phyloP scores from a whole-genome alignment of 768 basidiomycete genomes.

The Hericium alpestre region DNA sequence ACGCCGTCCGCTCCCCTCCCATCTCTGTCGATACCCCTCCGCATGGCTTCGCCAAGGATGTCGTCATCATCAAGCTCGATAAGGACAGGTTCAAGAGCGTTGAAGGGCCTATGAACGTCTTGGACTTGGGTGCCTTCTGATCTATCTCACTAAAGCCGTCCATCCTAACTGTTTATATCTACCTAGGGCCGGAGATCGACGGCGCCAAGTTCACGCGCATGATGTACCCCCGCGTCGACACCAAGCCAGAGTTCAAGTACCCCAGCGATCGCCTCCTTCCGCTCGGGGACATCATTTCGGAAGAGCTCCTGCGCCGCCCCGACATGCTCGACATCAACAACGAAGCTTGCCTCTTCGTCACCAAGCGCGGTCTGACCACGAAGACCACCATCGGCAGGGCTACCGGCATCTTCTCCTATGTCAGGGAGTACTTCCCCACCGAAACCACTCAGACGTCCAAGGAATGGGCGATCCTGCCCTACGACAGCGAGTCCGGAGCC shows the following conservation, averaged over 20 bases:
- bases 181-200: slow-evolving; percentile 2
- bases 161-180: slow-evolving; percentile 3
- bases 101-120: not conserved
- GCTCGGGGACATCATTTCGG: slow-evolving; percentile 18
- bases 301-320: slow-evolving; percentile 22
- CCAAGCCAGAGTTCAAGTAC: too few relatives aligned
- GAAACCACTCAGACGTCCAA: slow-evolving; percentile 1
- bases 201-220: not conserved
- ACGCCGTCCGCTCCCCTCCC: slow-evolving; percentile 13
- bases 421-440: not conserved
- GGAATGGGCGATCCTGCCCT: slow-evolving; percentile 14
- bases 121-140: slow-evolving; percentile 5
- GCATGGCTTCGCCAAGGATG: not conserved
- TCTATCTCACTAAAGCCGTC: not conserved
- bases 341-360: slow-evolving; percentile 22
- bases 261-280: slow-evolving; percentile 8
- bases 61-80: not conserved
- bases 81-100: not conserved
- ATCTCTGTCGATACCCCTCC: slow-evolving; percentile 6
- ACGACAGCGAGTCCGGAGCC: slow-evolving; percentile 9
- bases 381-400: slow-evolving; percentile 12
- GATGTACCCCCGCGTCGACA: not conserved
- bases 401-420: not conserved
- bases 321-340: slow-evolving; percentile 13
- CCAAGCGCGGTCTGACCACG: slow-evolving; percentile 24